Evolutionary conservation across 768 basidiomycete species (phyloP), one percentile per base, ranked within the genome.

Genomic region (Tricholoma sp.): DNA sequence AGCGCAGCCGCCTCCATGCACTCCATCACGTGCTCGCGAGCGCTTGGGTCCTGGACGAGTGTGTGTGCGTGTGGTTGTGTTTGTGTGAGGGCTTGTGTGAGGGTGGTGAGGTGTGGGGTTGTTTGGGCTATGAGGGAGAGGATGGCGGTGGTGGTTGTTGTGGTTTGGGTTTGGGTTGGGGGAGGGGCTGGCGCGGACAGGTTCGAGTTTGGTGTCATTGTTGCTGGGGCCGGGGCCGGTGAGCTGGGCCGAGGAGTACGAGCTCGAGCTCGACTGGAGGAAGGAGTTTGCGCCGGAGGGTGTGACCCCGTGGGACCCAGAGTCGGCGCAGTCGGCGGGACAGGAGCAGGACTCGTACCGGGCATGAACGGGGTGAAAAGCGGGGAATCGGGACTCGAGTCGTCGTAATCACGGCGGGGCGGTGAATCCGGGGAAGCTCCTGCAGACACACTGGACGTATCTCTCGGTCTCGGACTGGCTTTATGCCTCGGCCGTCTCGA

Each of bases 1-100:
- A 55, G 15, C 32, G 59, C 49, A 15, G 59, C 53, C 10, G 53
- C 53, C 36, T 60, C 59, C 56, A 57, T 60, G 34, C 56, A 60
- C 36, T 24, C 51, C 24, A 52, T 10, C 13, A 57, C 44, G 49
- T n/a, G 24, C 2, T 41, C 48, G 44, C 42, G 53, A 10, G 36
- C 15, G 7, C 39, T 11, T 4, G 49, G 4, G 5, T 24, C 24
- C 24, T 24, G 24, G 24, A 24, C 2, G 24, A 24, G 24, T 24
- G 24, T 4, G 4, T 45, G 52, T 15, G 8, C 13, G 1, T n/a
- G 18, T 9, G 32, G 15, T 8, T 32, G 32, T 1, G 52, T 12
- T 8, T 34, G 17, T 17, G 42, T 28, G 18, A 60, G 45, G 11
- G 47, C 17, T 11, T 31, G 59, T 11, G 56, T 57, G 1, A 60